Conservation (phyloP, 257 asterid genomes). For the Ligustrum vulgare region DNA sequence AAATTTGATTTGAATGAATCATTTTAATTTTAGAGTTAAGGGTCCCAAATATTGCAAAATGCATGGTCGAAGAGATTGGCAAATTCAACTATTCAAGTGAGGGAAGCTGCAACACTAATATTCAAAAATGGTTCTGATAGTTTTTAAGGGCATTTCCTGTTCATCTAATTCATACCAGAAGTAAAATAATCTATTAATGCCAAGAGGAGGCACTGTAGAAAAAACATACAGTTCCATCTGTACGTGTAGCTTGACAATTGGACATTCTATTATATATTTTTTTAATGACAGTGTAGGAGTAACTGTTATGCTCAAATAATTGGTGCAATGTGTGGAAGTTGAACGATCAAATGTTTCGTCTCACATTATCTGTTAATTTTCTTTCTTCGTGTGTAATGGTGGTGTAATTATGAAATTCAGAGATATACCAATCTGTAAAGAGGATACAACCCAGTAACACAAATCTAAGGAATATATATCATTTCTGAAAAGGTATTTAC, state of each 20-base stretch:
- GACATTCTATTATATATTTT: no score
- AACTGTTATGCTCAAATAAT: neutral
- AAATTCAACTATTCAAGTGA: neutral
- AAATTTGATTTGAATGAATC: neutral
- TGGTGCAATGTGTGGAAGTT: neutral
- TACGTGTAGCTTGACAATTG: neutral
- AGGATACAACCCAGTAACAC: no score
- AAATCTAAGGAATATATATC: no score
- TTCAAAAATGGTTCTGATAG: neutral
- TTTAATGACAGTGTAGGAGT: no score
- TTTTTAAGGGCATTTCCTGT: neutral
- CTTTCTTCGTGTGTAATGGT: neutral
- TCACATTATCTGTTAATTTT: neutral
- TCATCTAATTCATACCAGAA: neutral
- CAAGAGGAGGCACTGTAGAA: neutral
- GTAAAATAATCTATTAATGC: no score
- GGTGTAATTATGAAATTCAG: neutral
- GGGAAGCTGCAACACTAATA: neutral
- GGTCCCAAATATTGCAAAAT: neutral
- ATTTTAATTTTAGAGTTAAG: neutral
- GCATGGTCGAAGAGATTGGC: neutral
- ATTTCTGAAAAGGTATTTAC: no score
- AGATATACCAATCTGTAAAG: neutral
- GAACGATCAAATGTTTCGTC: neutral
- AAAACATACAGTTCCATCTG: neutral